Evolutionary conservation across 2,329 filamentous ascomycete genomes (phyloP).

Genomic region (Mycosphaerella arachidis): DNA sequence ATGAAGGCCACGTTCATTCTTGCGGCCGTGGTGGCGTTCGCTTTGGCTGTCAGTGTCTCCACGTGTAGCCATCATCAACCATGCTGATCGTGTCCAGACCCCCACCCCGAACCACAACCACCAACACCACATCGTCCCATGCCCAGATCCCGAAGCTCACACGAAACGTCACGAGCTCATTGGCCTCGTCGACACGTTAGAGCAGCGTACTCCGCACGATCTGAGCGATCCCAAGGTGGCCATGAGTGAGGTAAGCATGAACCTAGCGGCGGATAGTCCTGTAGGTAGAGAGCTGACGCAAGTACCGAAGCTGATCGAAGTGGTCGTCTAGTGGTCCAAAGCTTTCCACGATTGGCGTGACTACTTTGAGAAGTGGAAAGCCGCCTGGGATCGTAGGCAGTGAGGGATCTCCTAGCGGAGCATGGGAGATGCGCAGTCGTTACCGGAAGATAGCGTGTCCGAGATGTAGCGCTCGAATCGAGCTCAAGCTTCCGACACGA

Average conservation of each 20-base stretch:
- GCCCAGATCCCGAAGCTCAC: background rate
- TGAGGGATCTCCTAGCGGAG: too few relatives aligned
- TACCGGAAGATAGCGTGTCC: too few relatives aligned
- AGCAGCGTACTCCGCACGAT: background rate
- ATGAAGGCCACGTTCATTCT: background rate
- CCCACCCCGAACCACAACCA: background rate
- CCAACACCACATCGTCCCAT: background rate
- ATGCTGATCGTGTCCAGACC: background rate
- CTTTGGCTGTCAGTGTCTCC: background rate
- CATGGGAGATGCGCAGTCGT: too few relatives aligned
- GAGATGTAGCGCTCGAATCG: too few relatives aligned
- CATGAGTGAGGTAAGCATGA: background rate
- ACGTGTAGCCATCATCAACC: background rate
- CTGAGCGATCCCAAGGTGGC: background rate
- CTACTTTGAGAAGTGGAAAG: background rate
- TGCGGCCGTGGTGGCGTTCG: background rate
- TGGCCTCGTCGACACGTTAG: background rate
- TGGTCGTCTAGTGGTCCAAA: background rate
- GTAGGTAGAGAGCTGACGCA: background rate
- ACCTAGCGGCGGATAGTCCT: background rate
- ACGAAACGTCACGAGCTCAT: background rate
- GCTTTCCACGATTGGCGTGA: background rate
- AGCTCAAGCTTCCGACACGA: too few relatives aligned
- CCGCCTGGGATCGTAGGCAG: background rate
- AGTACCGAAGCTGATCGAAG: background rate